Evolutionary conservation across 2,329 filamentous ascomycete genomes (phyloP).

Genomic region (Lecanicillium sp.): DNA sequence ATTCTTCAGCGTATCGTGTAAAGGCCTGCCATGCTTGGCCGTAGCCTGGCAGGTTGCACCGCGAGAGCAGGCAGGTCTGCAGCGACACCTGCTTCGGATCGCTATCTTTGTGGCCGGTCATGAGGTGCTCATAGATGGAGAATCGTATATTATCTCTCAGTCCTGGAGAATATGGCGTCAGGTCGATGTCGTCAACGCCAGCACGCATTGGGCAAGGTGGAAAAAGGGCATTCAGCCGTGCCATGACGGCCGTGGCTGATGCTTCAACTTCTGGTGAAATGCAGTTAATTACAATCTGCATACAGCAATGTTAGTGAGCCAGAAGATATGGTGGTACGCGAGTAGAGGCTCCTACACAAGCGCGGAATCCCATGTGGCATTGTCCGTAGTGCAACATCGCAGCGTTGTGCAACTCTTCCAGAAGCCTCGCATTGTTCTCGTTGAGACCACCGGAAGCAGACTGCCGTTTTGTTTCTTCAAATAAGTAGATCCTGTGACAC

Average conservation of each 20-base stretch:
- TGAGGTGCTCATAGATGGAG: slow-evolving; percentile 24
- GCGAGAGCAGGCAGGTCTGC: slow-evolving; percentile 21
- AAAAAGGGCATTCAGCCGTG: slow-evolving; percentile 26
- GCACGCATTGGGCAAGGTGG: slow-evolving; percentile 17
- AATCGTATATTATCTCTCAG: slow-evolving; percentile 28
- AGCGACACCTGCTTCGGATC: slow-evolving; percentile 16
- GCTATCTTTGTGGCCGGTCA: slow-evolving; percentile 16
- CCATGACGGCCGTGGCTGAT: slow-evolving; percentile 15
- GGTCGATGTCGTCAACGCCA: slow-evolving; percentile 15
- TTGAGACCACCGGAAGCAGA: slow-evolving; percentile 7
- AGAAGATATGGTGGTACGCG: slow-evolving; percentile 1
- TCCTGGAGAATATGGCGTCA: slow-evolving; percentile 20
- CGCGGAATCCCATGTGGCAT: slow-evolving; percentile 24
- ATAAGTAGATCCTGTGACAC: slow-evolving; percentile 16
- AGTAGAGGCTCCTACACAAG: no score
- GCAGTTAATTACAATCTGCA: slow-evolving; percentile 20
- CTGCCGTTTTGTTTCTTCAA: slow-evolving; percentile 5
- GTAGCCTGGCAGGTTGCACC: slow-evolving; percentile 24
- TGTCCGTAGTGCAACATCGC: slow-evolving; percentile 19
- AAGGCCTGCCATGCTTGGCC: slow-evolving; percentile 19
- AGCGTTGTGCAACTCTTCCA: slow-evolving; percentile 22
- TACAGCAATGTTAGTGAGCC: not conserved
- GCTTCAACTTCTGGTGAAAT: slow-evolving; percentile 9
- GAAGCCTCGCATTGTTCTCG: slow-evolving; percentile 10
- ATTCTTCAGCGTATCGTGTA: slow-evolving; percentile 22